phyloP scores from a whole-genome alignment of 1,139 yeast species.

The Lodderomyces orthopsilosis region DNA sequence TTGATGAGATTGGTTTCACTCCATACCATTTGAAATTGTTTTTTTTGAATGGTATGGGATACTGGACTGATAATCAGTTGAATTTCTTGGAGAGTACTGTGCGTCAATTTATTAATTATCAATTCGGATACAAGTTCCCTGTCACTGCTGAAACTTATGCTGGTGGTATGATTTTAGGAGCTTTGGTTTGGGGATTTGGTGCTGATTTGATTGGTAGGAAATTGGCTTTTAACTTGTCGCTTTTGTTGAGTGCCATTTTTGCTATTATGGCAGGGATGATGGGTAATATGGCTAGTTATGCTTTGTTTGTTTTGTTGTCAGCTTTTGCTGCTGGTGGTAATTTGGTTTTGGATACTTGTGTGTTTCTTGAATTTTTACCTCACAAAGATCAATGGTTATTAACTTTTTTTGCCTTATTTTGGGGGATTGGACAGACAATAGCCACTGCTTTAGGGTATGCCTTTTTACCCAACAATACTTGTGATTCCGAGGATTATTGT shows the following conservation, averaged over 20 bases:
- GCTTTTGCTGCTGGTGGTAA: conserved; percentile 59
- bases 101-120: conserved; percentile 40
- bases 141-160: conserved; percentile 27
- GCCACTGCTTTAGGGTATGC: conserved; percentile 58
- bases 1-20: conserved; percentile 38
- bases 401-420: conserved; percentile 56
- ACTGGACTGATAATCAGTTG: conserved; percentile 60
- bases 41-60: conserved; percentile 59
- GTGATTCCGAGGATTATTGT: conserved; percentile 38
- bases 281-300: conserved; percentile 44
- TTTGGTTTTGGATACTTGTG: conserved; percentile 58
- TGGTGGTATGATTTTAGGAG: conserved; percentile 55
- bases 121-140: conserved; percentile 35
- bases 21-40: conserved; percentile 35
- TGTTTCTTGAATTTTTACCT: conserved; percentile 58
- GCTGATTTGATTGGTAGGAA: conserved; percentile 61
- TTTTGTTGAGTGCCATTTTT: conserved; percentile 49
- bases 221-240: conserved; percentile 53
- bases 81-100: conserved; percentile 40
- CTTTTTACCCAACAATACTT: conserved; percentile 48
- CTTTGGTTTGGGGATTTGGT: conserved; percentile 55
- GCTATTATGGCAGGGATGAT: conserved; percentile 55
- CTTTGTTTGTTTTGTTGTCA: conserved; percentile 46
- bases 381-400: conserved; percentile 51
- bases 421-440: conserved; percentile 64